These are phyloP conservation scores for Capsicum chinense DNA, from an alignment of 257 asterid genomes.

Conservation along the genomic window DNA sequence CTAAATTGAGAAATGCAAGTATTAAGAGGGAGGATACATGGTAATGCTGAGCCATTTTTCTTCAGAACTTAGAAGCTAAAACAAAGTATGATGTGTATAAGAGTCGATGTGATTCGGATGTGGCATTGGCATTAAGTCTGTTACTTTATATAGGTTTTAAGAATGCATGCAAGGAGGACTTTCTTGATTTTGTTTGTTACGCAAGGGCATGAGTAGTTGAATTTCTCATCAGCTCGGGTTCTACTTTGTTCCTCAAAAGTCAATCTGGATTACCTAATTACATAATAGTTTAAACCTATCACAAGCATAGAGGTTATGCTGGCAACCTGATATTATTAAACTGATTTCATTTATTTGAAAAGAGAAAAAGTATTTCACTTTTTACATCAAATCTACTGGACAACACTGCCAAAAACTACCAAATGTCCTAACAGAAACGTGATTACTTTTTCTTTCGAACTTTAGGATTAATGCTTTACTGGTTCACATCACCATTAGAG, in stretches of 20 bases:
- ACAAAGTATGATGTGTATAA: too few relatives aligned
- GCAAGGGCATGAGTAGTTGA: slow-evolving; percentile 36
- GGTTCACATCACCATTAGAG: too few relatives aligned
- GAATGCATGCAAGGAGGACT: slow-evolving; percentile 25
- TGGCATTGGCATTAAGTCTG: slow-evolving; percentile 1
- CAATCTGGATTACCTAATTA: neutral
- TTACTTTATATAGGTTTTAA: slow-evolving; percentile 33
- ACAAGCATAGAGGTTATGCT: neutral
- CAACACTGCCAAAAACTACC: too few relatives aligned
- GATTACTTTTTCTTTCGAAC: too few relatives aligned
- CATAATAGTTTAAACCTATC: neutral
- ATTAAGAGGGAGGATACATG: slow-evolving; percentile 12
- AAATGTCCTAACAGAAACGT: too few relatives aligned
- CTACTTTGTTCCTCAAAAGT: neutral
- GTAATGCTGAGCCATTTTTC: slow-evolving; percentile 26
- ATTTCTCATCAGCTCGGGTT: slow-evolving; percentile 30
- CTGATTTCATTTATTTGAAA: neutral
- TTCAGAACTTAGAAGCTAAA: neutral
- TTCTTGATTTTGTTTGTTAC: slow-evolving; percentile 30
- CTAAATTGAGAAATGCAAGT: slow-evolving; percentile 22
- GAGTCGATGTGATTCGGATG: neutral
- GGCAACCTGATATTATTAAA: neutral
- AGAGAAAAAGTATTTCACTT: neutral
- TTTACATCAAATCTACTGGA: neutral
- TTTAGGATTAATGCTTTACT: too few relatives aligned